Base-by-base conservation (phyloP, 1,284 basidiomycete genomes). In the Amylostereum areolatum region DNA sequence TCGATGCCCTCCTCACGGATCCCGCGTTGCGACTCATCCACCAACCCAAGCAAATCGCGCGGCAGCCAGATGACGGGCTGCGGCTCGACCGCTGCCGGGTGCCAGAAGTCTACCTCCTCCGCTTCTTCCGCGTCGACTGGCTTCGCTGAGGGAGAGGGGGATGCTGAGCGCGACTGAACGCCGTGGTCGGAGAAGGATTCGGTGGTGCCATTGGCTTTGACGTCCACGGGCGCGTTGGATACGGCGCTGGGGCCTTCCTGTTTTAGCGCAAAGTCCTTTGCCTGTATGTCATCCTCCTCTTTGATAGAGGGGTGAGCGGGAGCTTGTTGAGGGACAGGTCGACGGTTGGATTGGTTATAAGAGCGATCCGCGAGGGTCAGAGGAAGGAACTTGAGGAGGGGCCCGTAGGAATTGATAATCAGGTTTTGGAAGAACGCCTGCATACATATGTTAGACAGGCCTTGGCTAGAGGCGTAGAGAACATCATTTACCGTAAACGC, bases 41-140 rank as follows among this genome's bases (percentile, higher is more conserved):
- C 78, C 43, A 92, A 58, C 28, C 89, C 89, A 3, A 87, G 69
- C 41, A 72, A 64, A 59, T 95, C 91, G 43, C 65, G 62, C 10
- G 92, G 89, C 46, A 96, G 66, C 93, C 94, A 97, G 35, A 97
- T 70, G 8, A 80, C 72, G 50, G 81, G 74, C 66, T 92, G 88
- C 40, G 84, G 80, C 46, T 84, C 77, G 46, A 83, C 81, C 9
- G 81, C 73, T 8, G 89, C 89, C 11, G 91, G 92, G 59, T 92
- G 92, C 47, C 86, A 83, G 68, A 94, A 96, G 39, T 73, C 73
- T 53, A 66, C 61, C 33, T 63, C 65, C 1, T 71, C 66, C 30
- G 62, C 54, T 40, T 52, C 50, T 10, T 50, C 43, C 11, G 27
- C 25, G 30, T 43, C 41, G 25, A 43, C 43, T 24, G 33, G 45